Percentiles rank a stretch among this genome's conserved stretches.
These are phyloP conservation scores for Prunus kanzakura DNA, from an alignment of 306 rosid genomes.

Conservation along the genomic window DNA sequence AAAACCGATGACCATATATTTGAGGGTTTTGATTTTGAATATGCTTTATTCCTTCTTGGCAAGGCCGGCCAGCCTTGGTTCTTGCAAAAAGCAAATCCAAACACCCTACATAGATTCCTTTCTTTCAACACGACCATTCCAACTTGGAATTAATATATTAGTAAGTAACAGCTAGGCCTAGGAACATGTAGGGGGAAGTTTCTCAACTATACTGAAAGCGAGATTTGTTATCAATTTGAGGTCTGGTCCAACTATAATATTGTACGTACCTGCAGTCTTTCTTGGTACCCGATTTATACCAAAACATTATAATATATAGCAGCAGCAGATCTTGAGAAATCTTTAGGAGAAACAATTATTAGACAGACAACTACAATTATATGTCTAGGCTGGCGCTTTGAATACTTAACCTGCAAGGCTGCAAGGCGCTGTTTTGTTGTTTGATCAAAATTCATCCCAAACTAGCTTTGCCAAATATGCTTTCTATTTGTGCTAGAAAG, in stretches of 20 bases:
- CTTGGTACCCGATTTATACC: neutral
- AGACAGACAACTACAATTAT: neutral
- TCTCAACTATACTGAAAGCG: neutral
- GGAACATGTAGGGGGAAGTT: neutral
- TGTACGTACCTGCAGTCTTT: neutral
- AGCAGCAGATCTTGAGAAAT: neutral
- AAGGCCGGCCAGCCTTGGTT: conserved; percentile 21
- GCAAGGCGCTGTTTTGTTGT: neutral
- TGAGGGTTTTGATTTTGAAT: conserved; percentile 26
- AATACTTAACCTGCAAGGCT: conserved; percentile 11
- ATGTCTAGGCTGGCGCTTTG: conserved; percentile 1
- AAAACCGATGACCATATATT: neutral
- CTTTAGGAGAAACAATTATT: neutral
- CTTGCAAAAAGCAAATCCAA: conserved; percentile 56
- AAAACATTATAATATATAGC: neutral
- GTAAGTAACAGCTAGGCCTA: neutral
- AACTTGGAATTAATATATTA: conserved; percentile 3
- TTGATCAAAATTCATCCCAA: neutral
- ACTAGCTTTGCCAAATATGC: neutral
- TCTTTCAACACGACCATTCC: conserved; percentile 47
- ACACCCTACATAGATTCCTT: conserved; percentile 51
- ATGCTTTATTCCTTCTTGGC: conserved; percentile 51
- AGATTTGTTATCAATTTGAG: neutral
- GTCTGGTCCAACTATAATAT: neutral
- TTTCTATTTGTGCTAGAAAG: neutral